Evolutionary conservation across 352 stramenopile genomes (phyloP).

Genomic region (Phytopythium vexans): DNA sequence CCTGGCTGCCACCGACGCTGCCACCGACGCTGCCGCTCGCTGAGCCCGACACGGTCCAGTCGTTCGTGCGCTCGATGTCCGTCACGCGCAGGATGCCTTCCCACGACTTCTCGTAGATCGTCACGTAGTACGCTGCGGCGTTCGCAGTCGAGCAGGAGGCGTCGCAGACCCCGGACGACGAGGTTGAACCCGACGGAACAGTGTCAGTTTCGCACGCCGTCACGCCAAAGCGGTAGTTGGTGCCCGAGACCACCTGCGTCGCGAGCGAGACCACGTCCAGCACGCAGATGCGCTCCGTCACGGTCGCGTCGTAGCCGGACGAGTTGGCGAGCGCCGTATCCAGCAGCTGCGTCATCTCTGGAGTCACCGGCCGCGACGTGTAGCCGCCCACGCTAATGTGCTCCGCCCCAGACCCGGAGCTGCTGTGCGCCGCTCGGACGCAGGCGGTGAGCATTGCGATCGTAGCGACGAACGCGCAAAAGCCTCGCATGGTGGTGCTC

Average conservation of each 20-base stretch:
- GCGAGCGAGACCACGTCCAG: constrained; percentile 6
- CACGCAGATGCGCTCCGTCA: constrained; percentile 10
- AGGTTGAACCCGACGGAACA: background rate
- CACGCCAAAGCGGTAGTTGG: constrained; percentile 20
- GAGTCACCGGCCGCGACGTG: background rate
- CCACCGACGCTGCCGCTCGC: constrained; percentile 2
- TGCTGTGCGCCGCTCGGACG: background rate
- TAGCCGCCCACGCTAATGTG: constrained; percentile 3
- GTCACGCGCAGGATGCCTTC: constrained; percentile 57
- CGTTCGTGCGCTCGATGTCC: constrained; percentile 20
- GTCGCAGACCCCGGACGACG: constrained; percentile 12
- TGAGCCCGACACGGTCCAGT: background rate
- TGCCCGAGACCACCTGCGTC: constrained; percentile 16
- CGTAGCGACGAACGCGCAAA: no score
- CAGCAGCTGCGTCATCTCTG: constrained; percentile 5
- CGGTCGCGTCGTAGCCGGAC: constrained; percentile 2
- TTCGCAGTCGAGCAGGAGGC: constrained; percentile 22
- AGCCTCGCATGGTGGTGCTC: no score
- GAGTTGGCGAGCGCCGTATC: constrained; percentile 2
- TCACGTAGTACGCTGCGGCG: constrained; percentile 41
- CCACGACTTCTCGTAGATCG: constrained; percentile 59
- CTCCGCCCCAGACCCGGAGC: background rate
- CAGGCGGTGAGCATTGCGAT: constrained; percentile 2
- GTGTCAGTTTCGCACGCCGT: constrained; percentile 3
- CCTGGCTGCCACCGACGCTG: no score